Conservation (phyloP, 306 rosid species). For the Pyrus pyrifolia region DNA sequence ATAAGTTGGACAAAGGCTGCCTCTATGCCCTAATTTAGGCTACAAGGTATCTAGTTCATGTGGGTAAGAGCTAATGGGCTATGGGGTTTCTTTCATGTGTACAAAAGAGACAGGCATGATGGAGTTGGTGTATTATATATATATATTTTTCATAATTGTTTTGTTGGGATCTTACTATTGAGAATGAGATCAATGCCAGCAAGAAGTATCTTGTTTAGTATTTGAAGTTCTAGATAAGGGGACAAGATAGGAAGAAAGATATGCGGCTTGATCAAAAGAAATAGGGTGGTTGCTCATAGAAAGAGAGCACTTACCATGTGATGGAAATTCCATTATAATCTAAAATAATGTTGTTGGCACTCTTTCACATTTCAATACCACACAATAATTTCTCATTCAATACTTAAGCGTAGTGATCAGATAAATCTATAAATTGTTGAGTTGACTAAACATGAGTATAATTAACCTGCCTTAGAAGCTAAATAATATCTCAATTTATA, state of each 20-base stretch:
- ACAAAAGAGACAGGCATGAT: constrained; percentile 30
- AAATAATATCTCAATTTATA: no score
- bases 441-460: no score
- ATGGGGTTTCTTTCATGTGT: constrained; percentile 21
- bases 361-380: background rate
- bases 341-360: constrained; percentile 33
- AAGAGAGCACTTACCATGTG: constrained; percentile 8
- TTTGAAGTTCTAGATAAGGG: constrained; percentile 22
- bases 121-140: constrained; percentile 3
- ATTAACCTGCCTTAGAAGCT: no score
- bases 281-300: constrained; percentile 24
- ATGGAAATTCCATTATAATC: constrained; percentile 36
- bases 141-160: constrained; percentile 7
- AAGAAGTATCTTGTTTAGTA: constrained; percentile 3
- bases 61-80: background rate
- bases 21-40: constrained; percentile 2
- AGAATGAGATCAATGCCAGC: background rate
- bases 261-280: background rate
- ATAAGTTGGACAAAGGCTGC: constrained; percentile 39
- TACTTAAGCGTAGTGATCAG: no score
- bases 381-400: no score
- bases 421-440: no score
- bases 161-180: constrained; percentile 5
- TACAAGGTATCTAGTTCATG: constrained; percentile 15
- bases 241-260: constrained; percentile 27